These are phyloP conservation scores for Chondrus crispus DNA, from an alignment of 23 red algal species.

Conservation along the genomic window DNA sequence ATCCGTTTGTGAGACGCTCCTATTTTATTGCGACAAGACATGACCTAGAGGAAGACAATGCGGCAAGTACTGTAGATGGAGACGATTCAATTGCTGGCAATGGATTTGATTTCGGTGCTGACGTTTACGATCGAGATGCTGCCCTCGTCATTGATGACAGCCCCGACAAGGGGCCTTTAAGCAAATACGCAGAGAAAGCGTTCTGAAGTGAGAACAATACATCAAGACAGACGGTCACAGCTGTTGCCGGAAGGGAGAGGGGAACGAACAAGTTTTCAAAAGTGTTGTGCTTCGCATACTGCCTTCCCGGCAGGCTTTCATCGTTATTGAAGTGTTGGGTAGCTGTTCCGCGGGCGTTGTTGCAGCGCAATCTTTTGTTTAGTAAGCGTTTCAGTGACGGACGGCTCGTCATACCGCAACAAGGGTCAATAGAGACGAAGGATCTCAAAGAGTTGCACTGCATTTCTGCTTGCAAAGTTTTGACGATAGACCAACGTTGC, in stretches of 20 bases:
- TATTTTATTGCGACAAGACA: neutral
- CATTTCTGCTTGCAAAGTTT: slow-evolving; percentile 4
- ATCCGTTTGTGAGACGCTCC: neutral
- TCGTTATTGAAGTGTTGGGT: neutral
- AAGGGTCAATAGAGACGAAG: neutral
- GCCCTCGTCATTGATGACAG: neutral
- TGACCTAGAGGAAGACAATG: neutral
- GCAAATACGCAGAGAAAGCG: neutral
- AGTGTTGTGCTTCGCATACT: neutral
- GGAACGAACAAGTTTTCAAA: neutral
- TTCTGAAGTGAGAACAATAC: neutral
- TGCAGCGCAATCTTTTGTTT: neutral
- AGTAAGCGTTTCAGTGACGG: neutral
- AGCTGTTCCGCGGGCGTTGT: neutral
- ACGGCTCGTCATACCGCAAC: neutral
- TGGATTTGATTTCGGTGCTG: neutral
- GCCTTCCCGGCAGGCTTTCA: neutral
- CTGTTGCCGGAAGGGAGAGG: neutral
- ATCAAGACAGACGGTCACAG: neutral
- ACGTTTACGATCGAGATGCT: neutral
- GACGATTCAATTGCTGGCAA: neutral
- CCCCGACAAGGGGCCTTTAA: neutral
- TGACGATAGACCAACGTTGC: neutral
- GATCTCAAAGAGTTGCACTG: neutral
- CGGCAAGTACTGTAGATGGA: neutral